Conservation (phyloP, 2,329 filamentous ascomycete genomes). For the Lecanicillium sp. region DNA sequence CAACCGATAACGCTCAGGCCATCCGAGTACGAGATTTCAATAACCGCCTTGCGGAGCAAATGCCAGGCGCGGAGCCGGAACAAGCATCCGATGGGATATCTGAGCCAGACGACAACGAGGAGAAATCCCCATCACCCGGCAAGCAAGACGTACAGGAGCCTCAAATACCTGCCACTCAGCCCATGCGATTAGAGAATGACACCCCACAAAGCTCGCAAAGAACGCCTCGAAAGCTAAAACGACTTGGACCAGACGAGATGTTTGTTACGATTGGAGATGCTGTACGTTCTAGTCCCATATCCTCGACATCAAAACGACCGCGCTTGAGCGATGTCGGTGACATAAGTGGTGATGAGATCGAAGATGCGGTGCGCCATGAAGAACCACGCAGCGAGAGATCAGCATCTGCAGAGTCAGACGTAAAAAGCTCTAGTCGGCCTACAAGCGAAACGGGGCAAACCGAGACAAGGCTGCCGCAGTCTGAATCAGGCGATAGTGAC, state of each 20-base stretch:
- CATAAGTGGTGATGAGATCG: neutral
- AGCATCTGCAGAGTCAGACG: neutral
- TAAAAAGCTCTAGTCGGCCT: too few species aligned
- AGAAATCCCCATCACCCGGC: neutral
- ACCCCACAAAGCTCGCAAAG: conserved; percentile 2
- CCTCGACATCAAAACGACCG: conserved; percentile 3
- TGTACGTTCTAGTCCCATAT: neutral
- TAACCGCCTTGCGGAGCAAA: conserved; percentile 21
- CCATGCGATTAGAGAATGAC: conserved; percentile 3
- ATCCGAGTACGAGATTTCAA: conserved; percentile 26
- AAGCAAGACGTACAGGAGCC: conserved; percentile 10
- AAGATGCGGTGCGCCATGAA: conserved; percentile 5
- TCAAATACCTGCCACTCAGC: conserved; percentile 12
- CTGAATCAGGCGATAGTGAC: too few species aligned
- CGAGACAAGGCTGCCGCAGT: too few species aligned
- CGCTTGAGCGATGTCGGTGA: conserved; percentile 1
- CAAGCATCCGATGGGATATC: too few species aligned
- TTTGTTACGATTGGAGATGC: conserved; percentile 7
- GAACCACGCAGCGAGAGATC: conserved; percentile 20
- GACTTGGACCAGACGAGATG: conserved; percentile 2
- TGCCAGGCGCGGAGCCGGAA: neutral
- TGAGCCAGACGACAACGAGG: neutral
- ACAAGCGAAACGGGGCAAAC: too few species aligned
- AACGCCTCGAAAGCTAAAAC: conserved; percentile 5
- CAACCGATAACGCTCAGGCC: conserved; percentile 11